Base-by-base conservation (phyloP, 371 early-diverging fungal genomes). In the Rhizopus sp. region DNA sequence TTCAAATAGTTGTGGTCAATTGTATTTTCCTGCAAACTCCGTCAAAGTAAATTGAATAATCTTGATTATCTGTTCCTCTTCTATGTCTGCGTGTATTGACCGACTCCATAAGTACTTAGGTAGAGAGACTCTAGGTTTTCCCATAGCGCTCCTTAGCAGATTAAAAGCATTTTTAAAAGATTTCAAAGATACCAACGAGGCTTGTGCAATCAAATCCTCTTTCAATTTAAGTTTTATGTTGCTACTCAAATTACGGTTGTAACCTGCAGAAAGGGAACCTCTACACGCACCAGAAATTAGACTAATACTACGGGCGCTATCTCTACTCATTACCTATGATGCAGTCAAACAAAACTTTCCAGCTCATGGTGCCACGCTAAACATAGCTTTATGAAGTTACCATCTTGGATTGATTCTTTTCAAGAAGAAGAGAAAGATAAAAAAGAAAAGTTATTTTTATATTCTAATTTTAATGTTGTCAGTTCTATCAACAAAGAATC, bases 121-220 rank as follows among this genome's bases (percentile, higher is more conserved):
- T 51, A 59, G 45, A 59, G 45, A 46, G 37, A n/a, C 10, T 52
- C 50, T 59, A 51, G 59, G 53, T 45, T 46, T 51, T 50, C 53
- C 53, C 46, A 51, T 44, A 52, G 53, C 59, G 35, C 59, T 51
- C 47, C 42, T 59, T 51, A 59, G 51, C 53, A 59, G 45, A 53
- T 59, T 53, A 53, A 53, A 59, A 32, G 45, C 59, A 51, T 52
- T 59, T 59, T 40, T 47, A 42, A 57, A 44, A 44, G 13, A 58
- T 34, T 50, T 58, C 35, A 58, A 50, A 58, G 53, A 51, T 59
- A 34, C 59, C 53, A 59, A 53, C 51, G 39, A 59, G 39, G 40
- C 53, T 45, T 59, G 59, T 52, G 44, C 47, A 46, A 47, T 42
- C 50, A 50, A 49, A 51, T 58, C 41, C 50, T 52, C 49, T 56